Conservation (phyloP, 495 filamentous ascomycete species). For the Penicillium goetzii region DNA sequence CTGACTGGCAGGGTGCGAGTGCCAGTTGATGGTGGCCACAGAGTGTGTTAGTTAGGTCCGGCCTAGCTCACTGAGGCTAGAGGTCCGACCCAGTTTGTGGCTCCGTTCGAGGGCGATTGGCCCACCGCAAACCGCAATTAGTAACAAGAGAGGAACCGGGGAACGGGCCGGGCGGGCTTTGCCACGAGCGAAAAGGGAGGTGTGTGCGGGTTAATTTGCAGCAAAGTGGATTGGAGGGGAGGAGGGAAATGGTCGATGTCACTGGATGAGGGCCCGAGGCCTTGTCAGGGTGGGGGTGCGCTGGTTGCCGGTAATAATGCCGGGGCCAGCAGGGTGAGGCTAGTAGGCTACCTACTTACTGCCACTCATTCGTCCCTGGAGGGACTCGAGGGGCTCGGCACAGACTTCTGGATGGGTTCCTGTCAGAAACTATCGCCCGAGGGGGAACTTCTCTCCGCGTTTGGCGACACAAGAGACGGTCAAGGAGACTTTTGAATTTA, state of each 20-base stretch:
- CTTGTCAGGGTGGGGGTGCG: not conserved
- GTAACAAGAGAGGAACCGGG: slow-evolving; percentile 29
- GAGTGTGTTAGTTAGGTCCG: slow-evolving; percentile 3
- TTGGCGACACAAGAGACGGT: slow-evolving; percentile 13
- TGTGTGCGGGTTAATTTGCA: slow-evolving; percentile 14
- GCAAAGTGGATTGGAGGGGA: slow-evolving; percentile 7
- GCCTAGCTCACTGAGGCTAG: not conserved
- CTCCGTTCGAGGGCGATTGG: slow-evolving; percentile 10
- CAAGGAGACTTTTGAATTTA: slow-evolving; percentile 8
- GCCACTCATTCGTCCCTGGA: not conserved
- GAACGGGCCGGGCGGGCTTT: slow-evolving; percentile 35
- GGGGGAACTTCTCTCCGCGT: not conserved
- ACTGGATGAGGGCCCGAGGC: not conserved
- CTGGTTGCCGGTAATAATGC: not conserved
- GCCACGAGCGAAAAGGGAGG: slow-evolving; percentile 19
- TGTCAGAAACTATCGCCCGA: slow-evolving; percentile 21
- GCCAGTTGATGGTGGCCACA: not conserved
- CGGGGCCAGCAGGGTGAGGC: not conserved
- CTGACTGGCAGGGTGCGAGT: not conserved
- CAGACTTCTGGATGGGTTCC: slow-evolving; percentile 7
- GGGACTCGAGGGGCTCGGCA: not conserved
- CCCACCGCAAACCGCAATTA: not conserved
- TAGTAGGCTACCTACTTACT: too few relatives aligned
- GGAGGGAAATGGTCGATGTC: not conserved
- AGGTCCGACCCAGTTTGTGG: slow-evolving; percentile 5